These are phyloP conservation scores for Thozetella sp. DNA, from an alignment of 495 filamentous ascomycete genomes.

Conservation along the genomic window DNA sequence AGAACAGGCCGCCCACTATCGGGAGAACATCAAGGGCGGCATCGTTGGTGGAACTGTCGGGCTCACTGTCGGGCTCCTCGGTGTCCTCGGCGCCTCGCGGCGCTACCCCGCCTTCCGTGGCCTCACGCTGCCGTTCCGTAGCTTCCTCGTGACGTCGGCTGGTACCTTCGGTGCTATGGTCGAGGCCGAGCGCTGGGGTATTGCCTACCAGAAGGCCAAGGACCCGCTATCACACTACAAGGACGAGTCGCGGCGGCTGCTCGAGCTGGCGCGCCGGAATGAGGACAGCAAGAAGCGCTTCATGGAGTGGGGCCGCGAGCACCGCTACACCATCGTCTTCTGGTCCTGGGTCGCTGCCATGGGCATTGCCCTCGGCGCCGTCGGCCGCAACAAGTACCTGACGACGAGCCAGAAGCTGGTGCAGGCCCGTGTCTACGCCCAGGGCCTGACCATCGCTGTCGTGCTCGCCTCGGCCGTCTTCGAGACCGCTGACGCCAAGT, in stretches of 20 bases:
- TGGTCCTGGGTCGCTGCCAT: slow-evolving; percentile 84
- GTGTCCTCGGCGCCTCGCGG: slow-evolving; percentile 59
- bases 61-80: slow-evolving; percentile 61
- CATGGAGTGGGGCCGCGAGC: slow-evolving; percentile 63
- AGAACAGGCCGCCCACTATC: slow-evolving; percentile 73
- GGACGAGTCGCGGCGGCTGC: slow-evolving; percentile 52
- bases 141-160: slow-evolving; percentile 84
- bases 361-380: slow-evolving; percentile 73
- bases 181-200: slow-evolving; percentile 77
- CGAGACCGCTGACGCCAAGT: slow-evolving; percentile 81
- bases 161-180: slow-evolving; percentile 87
- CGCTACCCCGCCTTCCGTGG: slow-evolving; percentile 74
- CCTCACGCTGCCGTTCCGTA: slow-evolving; percentile 84
- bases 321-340: slow-evolving; percentile 90
- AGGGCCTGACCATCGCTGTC: slow-evolving; percentile 89
- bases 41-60: slow-evolving; percentile 68
- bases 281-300: slow-evolving; percentile 50
- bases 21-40: slow-evolving; percentile 77
- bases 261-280: slow-evolving; percentile 44
- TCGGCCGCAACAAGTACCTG: slow-evolving; percentile 78
- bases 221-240: slow-evolving; percentile 69
- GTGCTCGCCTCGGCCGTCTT: slow-evolving; percentile 85
- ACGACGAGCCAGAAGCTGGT: slow-evolving; percentile 86
- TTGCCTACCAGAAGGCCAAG: slow-evolving; percentile 68
- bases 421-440: slow-evolving; percentile 97